phyloP scores from a whole-genome alignment of 73 alveolate genomes.

The Blepharisma japonicum region DNA sequence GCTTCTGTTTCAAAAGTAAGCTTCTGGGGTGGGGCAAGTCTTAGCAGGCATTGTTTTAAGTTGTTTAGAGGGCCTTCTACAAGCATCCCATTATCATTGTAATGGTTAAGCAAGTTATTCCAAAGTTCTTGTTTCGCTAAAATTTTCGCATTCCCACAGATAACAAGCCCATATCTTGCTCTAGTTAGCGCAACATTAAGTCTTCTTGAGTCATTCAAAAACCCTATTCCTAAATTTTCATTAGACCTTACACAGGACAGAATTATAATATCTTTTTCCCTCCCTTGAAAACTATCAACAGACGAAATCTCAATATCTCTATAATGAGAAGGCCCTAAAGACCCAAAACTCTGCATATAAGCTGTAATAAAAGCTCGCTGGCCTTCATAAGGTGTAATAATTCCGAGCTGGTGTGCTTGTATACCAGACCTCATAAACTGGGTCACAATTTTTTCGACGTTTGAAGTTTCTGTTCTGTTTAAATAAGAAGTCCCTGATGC shows the following conservation, averaged over 20 bases:
- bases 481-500: constrained; percentile 99
- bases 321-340: constrained; percentile 47
- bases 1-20: constrained; percentile 54
- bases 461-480: constrained; percentile 95
- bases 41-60: constrained; percentile 61
- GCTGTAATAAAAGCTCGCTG: constrained; percentile 89
- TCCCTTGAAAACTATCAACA: constrained; percentile 99
- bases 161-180: constrained; percentile 98
- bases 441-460: constrained; percentile 91
- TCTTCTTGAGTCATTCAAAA: constrained; percentile 98
- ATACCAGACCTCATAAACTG: constrained; percentile 83
- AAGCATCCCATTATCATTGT: constrained; percentile 88
- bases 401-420: constrained; percentile 94
- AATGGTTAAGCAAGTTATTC: constrained; percentile 92
- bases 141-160: constrained; percentile 98
- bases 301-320: constrained; percentile 97
- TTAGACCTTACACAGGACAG: constrained; percentile 98
- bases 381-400: constrained; percentile 99
- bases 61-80: constrained; percentile 92
- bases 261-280: constrained; percentile 99
- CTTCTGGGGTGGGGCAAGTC: constrained; percentile 62
- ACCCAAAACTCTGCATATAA: constrained; percentile 75
- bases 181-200: constrained; percentile 99
- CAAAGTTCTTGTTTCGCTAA: constrained; percentile 73
- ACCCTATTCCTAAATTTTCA: constrained; percentile 93